Evolutionary conservation across 805 yeast genomes (phyloP), one percentile per base, ranked within the genome.

Genomic region (Nakazawaea ambrosiae): DNA sequence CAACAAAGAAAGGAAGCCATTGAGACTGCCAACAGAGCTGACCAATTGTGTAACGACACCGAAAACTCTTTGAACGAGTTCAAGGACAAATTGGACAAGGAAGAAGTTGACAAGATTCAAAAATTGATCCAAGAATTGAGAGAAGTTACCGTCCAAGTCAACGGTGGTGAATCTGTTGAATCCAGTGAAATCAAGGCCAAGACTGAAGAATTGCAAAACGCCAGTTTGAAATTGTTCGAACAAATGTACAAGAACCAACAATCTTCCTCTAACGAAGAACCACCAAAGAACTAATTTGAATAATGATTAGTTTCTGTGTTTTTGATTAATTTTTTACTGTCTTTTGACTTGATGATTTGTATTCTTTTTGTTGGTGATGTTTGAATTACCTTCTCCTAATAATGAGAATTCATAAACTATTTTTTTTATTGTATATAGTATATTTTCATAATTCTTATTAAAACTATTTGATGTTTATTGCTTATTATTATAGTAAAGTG

Each of bases 61-160:
- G 96, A 88, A 60, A 72, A 73, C 61, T 90, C 96, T 8, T 65
- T 92, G 45, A 66, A 67, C 47, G 95, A 85, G 63, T 87, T 82
- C 53, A 75, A 64, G 43, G 87, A 80, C 49, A 72, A 66, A 54
- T 60, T 73, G 36, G 76, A 68, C 55, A 64, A 64, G 47, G 65
- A 63, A 36, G 69, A 73, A 54, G 64, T 63, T 39, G 66, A 70
- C 47, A 62, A 59, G 52, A 67, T 75, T 31, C 66, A 66, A 62
- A 74, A 66, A 53, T 65, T 68, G 56, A 72, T 82, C 49, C 55
- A 69, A 40, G 66, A 74, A 43, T 65, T 78, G 56, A 79, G 82
- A 69, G 81, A 77, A 60, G 57, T 76, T 23, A 74, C 79, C 41
- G 78, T 78, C 49, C 74, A 77, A 66, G 73, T 72, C 39, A 63